Base-by-base conservation (phyloP, 345 rosid species). In the Cardamine chenopodiifolia region DNA sequence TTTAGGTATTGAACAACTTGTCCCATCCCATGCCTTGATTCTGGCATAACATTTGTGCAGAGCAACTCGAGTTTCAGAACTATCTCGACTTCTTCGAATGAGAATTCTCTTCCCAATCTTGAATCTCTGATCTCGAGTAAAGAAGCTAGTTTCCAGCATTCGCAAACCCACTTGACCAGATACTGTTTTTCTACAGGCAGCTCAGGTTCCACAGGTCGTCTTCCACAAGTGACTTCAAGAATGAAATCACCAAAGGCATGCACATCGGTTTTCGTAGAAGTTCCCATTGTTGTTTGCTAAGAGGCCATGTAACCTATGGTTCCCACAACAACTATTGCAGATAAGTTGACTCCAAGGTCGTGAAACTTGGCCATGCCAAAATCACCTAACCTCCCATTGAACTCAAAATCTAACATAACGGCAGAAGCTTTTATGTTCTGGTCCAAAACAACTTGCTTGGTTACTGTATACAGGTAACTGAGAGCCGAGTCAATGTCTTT, bases 261-360 rank as follows among this genome's bases (percentile, higher is more conserved):
- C 17, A 83, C 78, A 76, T 86, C 84, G 0, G 81, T 75, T 22
- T 74, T 15, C 0, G 45, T 78, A 22, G 81, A 78, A 9, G 82
- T 70, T 28, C 88, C 90, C 6, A 34, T 83, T 47, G 63, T 65
- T 6, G 58, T 28, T 6, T 80, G 71, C 75, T 85, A 85, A 0
- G 84, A 86, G 8, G 88, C 86, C 34, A 86, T 57, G 57, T 86
- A 84, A 7, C 88, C 90, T n/a, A 80, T 20, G 3, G 88, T 86
- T 28, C 90, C 88, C 9, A 82, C 82, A 19, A 66, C 44, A 3
- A 76, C 77, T 13, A 83, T 85, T 9, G 87, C 79, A 20, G 72
- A 75, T 7, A 78, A 56, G 68, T 62, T 54, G 2, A 40, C 65
- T 8, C 71, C 74, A 1, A 28, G 86, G 64, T 85, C 82, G 13